Evolutionary conservation across 768 basidiomycete genomes (phyloP), one percentile per base, ranked within the genome.

Genomic region (Hydnomerulius pinastri): DNA sequence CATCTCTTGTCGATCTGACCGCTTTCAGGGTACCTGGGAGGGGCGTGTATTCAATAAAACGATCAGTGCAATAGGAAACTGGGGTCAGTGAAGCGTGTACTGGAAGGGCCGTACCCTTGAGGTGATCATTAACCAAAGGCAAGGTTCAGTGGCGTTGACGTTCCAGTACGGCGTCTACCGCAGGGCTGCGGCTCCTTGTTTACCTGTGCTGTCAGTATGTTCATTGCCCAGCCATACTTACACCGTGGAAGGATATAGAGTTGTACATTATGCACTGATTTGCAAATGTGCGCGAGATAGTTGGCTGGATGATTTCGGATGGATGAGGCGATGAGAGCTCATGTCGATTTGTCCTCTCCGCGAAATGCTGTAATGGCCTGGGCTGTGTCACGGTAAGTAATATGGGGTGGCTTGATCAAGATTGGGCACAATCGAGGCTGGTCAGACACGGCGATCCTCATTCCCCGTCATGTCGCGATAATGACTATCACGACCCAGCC

Each of bases 91-190:
- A 42, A 30, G 38, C 28, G 43, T 46, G 48, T 33, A 56, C 35
- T 47, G 52, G 32, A 55, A 48, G 51, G 47, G 51, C 50, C 43
- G 48, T 36, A 25, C 32, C 54, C 51, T 50, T 51, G 55, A 50
- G 62, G 60, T 51, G 56, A 58, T 59, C 57, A 44, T 41, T 43
- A 25, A 24, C 20, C 13, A 21, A 50, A 50, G 65, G 39, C 60
- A 65, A 65, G 50, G 60, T 65, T 57, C 51, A 36, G 64, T 61
- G 67, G 67, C 64, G 63, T 53, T 43, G 42, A 43, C 57, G 48
- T 36, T 62, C 43, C 63, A 51, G 54, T 46, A 21, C 58, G 61
- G 53, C 39, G 46, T 48, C 32, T 54, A 35, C 64, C 62, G 61
- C 33, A 38, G 18, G 36, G 46, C 18, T 18, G 35, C 12, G 15